Evolutionary conservation across 768 basidiomycete genomes (phyloP), one percentile per base, ranked within the genome.

Genomic region (Mycena rebaudengoi): DNA sequence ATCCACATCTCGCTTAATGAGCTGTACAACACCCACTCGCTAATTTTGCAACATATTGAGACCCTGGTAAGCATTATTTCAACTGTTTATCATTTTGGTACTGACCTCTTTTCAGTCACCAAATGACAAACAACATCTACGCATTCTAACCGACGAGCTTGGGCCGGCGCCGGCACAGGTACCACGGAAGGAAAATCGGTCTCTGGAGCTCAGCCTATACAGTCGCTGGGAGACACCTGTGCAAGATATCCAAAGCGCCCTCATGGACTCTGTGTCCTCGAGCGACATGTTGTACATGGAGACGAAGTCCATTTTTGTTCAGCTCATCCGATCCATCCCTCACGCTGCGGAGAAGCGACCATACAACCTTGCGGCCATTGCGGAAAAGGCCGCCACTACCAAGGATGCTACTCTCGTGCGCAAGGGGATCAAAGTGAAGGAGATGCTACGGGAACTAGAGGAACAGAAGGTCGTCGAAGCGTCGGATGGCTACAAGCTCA

Each of bases 251-350:
- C 94, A 97, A 67, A 96, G 91, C 43, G 95, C 97, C 1, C 86
- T 99, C 60, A 96, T 99, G 91, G 96, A 96, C 76, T 94, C 95
- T 25, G 92, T 99, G 28, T 98, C 98, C 23, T 95, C 96, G 44
- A 92, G 92, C 74, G 98, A 99, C 79, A 97, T 99, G 89, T 88
- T 99, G 29, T 99, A 99, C 82, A 98, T 99, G 96, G 98, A 99
- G 76, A 94, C 98, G 59, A 99, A 99, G 81, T 98, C 97, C 7
- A 99, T 99, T 73, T 96, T 99, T 69, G 98, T 99, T 30, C 96
- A 98, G 75, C 88, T 99, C 54, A 89, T 99, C 59, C 96, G 98
- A 68, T 99, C 96, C 30, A 87, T 99, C 58, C 97, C 97, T 1
- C 86, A 90, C 48, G 83, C 89, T 1, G 85, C 88, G 6, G 94